Conservation (phyloP, 2,329 filamentous ascomycete genomes). For the Venturia nashicola region DNA sequence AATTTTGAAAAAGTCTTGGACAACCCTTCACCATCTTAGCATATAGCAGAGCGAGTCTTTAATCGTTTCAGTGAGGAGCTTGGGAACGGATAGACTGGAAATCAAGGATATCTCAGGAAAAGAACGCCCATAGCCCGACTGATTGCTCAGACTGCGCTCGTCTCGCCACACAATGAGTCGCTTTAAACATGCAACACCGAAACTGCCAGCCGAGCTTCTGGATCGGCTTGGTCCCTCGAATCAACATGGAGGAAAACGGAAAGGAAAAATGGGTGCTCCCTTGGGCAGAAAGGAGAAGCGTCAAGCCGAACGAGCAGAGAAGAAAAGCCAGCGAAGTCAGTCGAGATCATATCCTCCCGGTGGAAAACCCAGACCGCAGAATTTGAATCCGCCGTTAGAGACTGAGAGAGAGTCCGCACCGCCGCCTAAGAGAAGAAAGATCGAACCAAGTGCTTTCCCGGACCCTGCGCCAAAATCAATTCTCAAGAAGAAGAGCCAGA, state of each 20-base stretch:
- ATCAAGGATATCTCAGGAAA: background rate
- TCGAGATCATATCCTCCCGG: constrained; percentile 11
- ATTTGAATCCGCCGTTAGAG: constrained; percentile 2
- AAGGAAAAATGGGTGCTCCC: constrained; percentile 12
- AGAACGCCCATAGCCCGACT: background rate
- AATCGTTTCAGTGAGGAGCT: background rate
- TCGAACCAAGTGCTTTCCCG: background rate
- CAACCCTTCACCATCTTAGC: background rate
- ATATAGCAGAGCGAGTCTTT: background rate
- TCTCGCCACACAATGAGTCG: constrained; percentile 1
- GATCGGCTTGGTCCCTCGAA: constrained; percentile 27
- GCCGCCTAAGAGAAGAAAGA: background rate
- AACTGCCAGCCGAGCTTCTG: constrained; percentile 32
- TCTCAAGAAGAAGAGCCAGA: constrained; percentile 20
- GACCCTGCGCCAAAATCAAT: constrained; percentile 23
- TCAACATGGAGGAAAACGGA: constrained; percentile 3
- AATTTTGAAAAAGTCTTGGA: background rate
- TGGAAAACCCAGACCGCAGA: constrained; percentile 19
- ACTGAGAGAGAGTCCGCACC: constrained; percentile 15
- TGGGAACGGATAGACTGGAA: background rate
- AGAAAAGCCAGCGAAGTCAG: constrained; percentile 9
- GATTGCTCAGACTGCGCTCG: background rate
- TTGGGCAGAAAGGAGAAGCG: constrained; percentile 50
- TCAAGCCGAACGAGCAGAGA: constrained; percentile 26
- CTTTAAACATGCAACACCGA: constrained; percentile 21